Conservation (phyloP, 352 stramenopile genomes). For the Phytophthora sp. region DNA sequence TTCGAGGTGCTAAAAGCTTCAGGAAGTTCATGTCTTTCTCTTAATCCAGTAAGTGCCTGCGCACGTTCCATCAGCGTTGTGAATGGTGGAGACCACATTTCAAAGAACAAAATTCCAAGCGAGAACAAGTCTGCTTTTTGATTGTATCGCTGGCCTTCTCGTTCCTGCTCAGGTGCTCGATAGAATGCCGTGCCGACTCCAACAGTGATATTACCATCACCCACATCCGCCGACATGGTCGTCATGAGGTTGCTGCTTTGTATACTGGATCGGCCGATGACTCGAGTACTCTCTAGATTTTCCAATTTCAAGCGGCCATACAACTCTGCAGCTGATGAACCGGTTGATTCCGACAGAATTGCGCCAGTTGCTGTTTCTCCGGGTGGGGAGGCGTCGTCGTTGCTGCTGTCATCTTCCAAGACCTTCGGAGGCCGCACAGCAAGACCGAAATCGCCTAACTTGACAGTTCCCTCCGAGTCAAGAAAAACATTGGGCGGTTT, state of each 20-base stretch:
- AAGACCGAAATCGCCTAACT: conserved; percentile 95
- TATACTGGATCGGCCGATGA: conserved; percentile 27
- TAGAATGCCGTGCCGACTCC: conserved; percentile 97
- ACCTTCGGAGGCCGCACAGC: conserved; percentile 83
- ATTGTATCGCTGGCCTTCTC: conserved; percentile 86
- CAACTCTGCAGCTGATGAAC: conserved; percentile 71
- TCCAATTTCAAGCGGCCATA: conserved; percentile 75
- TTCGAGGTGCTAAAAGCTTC: conserved; percentile 60
- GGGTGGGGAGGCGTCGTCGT: conserved; percentile 23
- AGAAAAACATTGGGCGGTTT: conserved; percentile 96
- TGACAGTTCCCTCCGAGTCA: conserved; percentile 92
- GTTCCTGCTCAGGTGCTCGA: conserved; percentile 94
- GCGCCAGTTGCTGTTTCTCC: conserved; percentile 31
- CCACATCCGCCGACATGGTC: conserved; percentile 56
- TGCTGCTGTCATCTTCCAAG: conserved; percentile 44
- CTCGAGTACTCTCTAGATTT: conserved; percentile 68
- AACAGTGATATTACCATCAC: conserved; percentile 88
- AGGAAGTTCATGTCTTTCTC: conserved; percentile 71
- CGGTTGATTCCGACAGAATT: conserved; percentile 60
- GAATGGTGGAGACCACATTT: conserved; percentile 95
- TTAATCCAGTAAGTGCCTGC: conserved; percentile 76
- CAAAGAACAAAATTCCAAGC: conserved; percentile 95
- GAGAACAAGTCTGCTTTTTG: conserved; percentile 96
- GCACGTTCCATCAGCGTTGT: conserved; percentile 91
- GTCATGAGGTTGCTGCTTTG: conserved; percentile 48